phyloP scores from a whole-genome alignment of 257 asterid species.

The Thymus mandschuricus region DNA sequence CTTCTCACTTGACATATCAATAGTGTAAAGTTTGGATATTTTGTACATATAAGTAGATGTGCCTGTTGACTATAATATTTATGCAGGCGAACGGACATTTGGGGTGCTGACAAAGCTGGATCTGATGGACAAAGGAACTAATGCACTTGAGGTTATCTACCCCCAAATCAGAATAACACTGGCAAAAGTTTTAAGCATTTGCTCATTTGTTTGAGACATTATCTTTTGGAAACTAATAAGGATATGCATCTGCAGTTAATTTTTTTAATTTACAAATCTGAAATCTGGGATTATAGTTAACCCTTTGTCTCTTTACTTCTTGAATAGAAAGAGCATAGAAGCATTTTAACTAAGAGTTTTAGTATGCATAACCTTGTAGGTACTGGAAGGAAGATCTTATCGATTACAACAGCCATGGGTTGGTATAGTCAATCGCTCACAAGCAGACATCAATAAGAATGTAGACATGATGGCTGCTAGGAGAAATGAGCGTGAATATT shows the following conservation, averaged over 20 bases:
- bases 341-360: background rate
- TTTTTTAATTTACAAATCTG: background rate
- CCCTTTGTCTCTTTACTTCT: background rate
- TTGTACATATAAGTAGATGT: constrained; percentile 12
- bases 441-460: constrained; percentile 84
- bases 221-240: constrained; percentile 9
- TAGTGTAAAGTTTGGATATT: constrained; percentile 17
- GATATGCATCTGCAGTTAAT: background rate
- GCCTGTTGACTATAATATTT: constrained; percentile 28
- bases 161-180: constrained; percentile 18
- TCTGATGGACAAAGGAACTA: constrained; percentile 96
- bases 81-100: constrained; percentile 88
- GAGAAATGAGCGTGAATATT: constrained; percentile 80
- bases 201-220: background rate
- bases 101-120: constrained; percentile 94
- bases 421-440: constrained; percentile 92
- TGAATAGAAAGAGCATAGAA: background rate
- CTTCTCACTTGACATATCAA: background rate
- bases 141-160: constrained; percentile 74
- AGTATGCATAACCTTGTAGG: constrained; percentile 46
- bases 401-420: constrained; percentile 94
- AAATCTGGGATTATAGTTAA: background rate
- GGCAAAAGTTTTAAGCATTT: background rate
- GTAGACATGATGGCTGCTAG: constrained; percentile 75
- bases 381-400: constrained; percentile 89